These are phyloP conservation scores for Fusarium devonianum DNA, from an alignment of 2,329 filamentous ascomycete species.

Conservation along the genomic window DNA sequence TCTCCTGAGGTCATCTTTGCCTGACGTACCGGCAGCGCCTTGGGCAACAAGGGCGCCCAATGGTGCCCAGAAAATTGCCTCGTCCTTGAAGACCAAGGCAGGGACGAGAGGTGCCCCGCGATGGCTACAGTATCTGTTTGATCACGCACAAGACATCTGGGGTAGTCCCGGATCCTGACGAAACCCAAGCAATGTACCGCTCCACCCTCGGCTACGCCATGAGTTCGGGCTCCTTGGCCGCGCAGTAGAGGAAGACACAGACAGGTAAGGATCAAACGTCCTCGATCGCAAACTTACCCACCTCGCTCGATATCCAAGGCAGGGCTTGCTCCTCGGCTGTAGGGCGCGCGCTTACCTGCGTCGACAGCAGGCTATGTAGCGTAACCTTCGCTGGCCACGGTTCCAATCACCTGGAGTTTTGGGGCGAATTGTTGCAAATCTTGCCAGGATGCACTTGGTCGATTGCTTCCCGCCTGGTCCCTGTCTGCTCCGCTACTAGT, in stretches of 20 bases:
- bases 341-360: slow-evolving; percentile 38
- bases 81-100: slow-evolving; percentile 24
- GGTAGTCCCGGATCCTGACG: slow-evolving; percentile 38
- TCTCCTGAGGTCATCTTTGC: slow-evolving; percentile 42
- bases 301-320: slow-evolving; percentile 35
- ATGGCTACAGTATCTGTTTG: slow-evolving; percentile 14
- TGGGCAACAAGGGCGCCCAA: slow-evolving; percentile 49
- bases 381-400: slow-evolving; percentile 20
- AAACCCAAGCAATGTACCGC: slow-evolving; percentile 19
- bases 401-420: slow-evolving; percentile 33
- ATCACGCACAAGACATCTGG: slow-evolving; percentile 38
- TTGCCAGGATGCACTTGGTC: slow-evolving; percentile 40
- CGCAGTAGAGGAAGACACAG: slow-evolving; percentile 10
- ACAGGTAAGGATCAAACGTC: slow-evolving; percentile 9
- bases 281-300: slow-evolving; percentile 30
- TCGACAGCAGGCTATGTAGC: slow-evolving; percentile 35
- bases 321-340: slow-evolving; percentile 30
- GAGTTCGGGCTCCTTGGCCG: not conserved
- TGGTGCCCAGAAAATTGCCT: slow-evolving; percentile 40
- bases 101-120: slow-evolving; percentile 30
- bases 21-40: slow-evolving; percentile 40
- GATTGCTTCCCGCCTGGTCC: slow-evolving; percentile 41
- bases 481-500: slow-evolving; percentile 41
- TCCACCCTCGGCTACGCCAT: slow-evolving; percentile 32
- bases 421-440: slow-evolving; percentile 44